These are phyloP conservation scores for Strobilomyces confusus DNA, from an alignment of 768 basidiomycete species.

Conservation along the genomic window DNA sequence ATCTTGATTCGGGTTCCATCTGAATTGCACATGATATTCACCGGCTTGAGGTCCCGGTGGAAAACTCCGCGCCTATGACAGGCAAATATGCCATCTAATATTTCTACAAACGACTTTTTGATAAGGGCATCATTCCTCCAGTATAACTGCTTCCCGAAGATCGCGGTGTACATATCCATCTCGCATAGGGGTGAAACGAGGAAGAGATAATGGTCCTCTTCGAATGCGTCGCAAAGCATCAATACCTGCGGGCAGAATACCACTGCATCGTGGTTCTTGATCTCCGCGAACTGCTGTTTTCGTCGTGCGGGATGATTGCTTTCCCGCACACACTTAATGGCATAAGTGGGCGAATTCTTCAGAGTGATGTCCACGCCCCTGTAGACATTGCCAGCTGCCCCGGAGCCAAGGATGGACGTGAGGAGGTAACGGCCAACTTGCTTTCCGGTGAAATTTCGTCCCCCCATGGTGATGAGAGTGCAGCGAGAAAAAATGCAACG, in stretches of 20 bases:
- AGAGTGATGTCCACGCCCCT: conserved; percentile 54
- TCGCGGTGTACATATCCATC: conserved; percentile 62
- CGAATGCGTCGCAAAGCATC: conserved; percentile 57
- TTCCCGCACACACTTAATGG: conserved; percentile 72
- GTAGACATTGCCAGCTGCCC: conserved; percentile 78
- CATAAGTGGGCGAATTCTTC: conserved; percentile 42
- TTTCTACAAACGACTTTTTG: conserved; percentile 64
- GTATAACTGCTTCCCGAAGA: conserved; percentile 49
- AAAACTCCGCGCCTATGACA: conserved; percentile 69
- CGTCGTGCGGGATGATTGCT: conserved; percentile 47
- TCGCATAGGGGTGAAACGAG: conserved; percentile 58
- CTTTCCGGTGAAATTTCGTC: conserved; percentile 46
- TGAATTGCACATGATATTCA: no score
- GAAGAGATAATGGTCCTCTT: conserved; percentile 57
- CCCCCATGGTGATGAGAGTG: neutral
- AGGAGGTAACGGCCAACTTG: conserved; percentile 60
- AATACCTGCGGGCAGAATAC: conserved; percentile 52
- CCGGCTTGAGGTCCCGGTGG: conserved; percentile 88
- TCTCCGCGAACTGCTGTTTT: conserved; percentile 64
- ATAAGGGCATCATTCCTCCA: conserved; percentile 58
- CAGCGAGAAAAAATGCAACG: neutral
- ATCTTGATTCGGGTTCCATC: no score
- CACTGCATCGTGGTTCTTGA: conserved; percentile 48
- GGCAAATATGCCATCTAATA: conserved; percentile 72
- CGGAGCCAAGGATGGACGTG: conserved; percentile 60